These are phyloP conservation scores for Candida pseudofarinosa DNA, from an alignment of 805 yeast genomes.

Conservation along the genomic window DNA sequence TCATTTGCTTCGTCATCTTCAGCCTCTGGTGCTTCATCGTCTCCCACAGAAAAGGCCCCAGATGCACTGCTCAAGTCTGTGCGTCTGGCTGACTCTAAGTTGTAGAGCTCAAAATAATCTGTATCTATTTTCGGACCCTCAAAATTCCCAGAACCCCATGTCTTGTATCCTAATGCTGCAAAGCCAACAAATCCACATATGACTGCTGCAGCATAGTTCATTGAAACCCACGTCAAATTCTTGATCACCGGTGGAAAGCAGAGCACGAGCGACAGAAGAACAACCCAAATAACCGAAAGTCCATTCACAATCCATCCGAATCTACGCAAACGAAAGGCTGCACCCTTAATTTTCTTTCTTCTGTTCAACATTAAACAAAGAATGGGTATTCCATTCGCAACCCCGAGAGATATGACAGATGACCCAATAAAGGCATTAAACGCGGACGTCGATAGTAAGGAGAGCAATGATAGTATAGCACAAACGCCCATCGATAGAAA, in stretches of 20 bases:
- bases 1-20: conserved; percentile 2
- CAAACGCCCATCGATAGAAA: conserved; percentile 61
- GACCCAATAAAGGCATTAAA: conserved; percentile 83
- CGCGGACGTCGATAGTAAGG: conserved; percentile 67
- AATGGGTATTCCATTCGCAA: conserved; percentile 77
- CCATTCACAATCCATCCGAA: conserved; percentile 64
- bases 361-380: conserved; percentile 56
- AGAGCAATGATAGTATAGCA: conserved; percentile 56
- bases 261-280: conserved; percentile 54
- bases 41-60: conserved; percentile 11
- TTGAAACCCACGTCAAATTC: conserved; percentile 31
- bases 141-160: conserved; percentile 62
- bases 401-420: conserved; percentile 68
- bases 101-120: conserved; percentile 37
- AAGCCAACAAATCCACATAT: conserved; percentile 45
- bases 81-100: conserved; percentile 19
- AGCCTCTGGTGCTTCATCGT: conserved; percentile 13
- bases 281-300: conserved; percentile 57
- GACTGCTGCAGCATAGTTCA: conserved; percentile 69
- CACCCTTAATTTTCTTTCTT: conserved; percentile 59
- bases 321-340: conserved; percentile 59
- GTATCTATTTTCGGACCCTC: conserved; percentile 58
- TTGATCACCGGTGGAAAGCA: conserved; percentile 66
- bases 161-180: conserved; percentile 47
- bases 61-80: conserved; percentile 4